A percentile compares a stretch with the other conserved stretches of the same genome.
Conservation (phyloP, 192 early-diverging fungal species). For the Geosiphon pyriformis region DNA sequence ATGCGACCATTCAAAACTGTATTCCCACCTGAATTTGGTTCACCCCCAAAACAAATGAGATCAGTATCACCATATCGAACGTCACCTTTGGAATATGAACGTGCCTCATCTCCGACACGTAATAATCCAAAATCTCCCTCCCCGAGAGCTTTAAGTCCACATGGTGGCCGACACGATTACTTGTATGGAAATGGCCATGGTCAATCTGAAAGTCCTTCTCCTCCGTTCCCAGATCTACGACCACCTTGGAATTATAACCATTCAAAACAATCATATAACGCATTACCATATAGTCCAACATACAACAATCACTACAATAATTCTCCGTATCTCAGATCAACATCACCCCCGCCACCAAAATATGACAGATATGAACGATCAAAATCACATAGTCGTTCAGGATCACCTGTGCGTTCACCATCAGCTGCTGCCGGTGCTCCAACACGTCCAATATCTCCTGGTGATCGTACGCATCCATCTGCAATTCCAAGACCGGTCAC, state of each 20-base stretch:
- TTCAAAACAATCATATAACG: neutral
- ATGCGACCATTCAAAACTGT: conserved; percentile 8
- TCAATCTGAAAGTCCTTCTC: conserved; percentile 10
- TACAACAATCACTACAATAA: conserved; percentile 3
- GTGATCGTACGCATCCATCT: conserved; percentile 2
- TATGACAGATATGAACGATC: neutral
- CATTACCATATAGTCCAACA: conserved; percentile 6
- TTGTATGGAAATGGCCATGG: neutral
- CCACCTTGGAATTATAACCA: conserved; percentile 20
- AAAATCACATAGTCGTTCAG: conserved; percentile 13
- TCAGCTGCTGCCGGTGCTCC: neutral
- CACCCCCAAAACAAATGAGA: neutral
- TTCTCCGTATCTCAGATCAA: neutral
- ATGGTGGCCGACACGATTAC: neutral
- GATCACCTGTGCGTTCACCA: conserved; percentile 6
- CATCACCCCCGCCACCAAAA: conserved; percentile 11
- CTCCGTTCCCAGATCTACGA: neutral
- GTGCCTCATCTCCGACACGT: conserved; percentile 12
- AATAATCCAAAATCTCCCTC: conserved; percentile 26
- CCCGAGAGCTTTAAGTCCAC: conserved; percentile 16
- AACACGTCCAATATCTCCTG: conserved; percentile 9
- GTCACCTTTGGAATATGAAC: neutral
- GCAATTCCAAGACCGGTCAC: conserved; percentile 24
- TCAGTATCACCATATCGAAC: conserved; percentile 18
- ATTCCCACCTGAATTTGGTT: conserved; percentile 15